These are phyloP conservation scores for Ulmus americana DNA, from an alignment of 331 rosid genomes.

Conservation along the genomic window DNA sequence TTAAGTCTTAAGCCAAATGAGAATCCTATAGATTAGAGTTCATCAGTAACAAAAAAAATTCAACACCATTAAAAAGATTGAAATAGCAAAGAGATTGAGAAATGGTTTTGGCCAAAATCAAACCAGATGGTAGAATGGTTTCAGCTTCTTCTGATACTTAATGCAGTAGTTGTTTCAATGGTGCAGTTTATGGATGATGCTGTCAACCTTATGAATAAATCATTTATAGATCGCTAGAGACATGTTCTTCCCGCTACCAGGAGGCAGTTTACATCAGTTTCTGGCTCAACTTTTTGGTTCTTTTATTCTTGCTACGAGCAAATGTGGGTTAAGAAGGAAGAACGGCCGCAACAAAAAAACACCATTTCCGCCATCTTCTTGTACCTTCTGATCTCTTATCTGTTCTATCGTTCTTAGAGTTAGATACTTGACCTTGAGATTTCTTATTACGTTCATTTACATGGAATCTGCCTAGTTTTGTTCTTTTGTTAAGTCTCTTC, in stretches of 20 bases:
- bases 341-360: constrained; percentile 8
- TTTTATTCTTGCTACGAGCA: constrained; percentile 11
- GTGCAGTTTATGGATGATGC: constrained; percentile 93
- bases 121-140: background rate
- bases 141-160: background rate
- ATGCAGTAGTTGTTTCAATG: constrained; percentile 20
- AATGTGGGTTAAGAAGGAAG: constrained; percentile 20
- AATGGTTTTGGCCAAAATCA: no score
- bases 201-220: constrained; percentile 79
- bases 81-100: no score
- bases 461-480: background rate
- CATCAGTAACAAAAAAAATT: no score
- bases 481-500: background rate
- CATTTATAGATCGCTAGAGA: constrained; percentile 71
- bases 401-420: background rate
- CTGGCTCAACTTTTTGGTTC: constrained; percentile 1
- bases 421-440: no score
- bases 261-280: constrained; percentile 26
- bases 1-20: background rate
- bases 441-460: no score
- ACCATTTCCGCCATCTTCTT: background rate
- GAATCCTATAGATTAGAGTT: background rate
- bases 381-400: constrained; percentile 8
- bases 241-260: background rate
- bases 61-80: no score